These are phyloP conservation scores for Brasilioporus rufonigricans DNA, from an alignment of 768 basidiomycete genomes.

Conservation along the genomic window DNA sequence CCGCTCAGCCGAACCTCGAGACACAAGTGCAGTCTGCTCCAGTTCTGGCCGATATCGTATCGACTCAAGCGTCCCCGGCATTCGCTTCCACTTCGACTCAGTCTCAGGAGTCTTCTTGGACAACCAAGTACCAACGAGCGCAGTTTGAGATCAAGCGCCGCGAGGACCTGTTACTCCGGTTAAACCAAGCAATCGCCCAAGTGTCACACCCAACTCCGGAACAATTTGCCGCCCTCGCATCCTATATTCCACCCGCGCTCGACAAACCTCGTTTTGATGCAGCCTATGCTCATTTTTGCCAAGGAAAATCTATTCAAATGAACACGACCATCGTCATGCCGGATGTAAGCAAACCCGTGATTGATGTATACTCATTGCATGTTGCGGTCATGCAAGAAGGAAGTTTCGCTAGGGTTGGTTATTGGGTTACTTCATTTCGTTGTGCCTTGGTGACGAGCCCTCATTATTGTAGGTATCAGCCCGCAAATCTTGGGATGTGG, in stretches of 20 bases:
- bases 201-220: constrained; percentile 21
- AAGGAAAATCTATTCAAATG: constrained; percentile 23
- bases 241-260: constrained; percentile 29
- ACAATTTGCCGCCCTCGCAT: constrained; percentile 24
- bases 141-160: constrained; percentile 32
- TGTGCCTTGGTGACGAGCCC: not conserved
- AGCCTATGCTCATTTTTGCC: constrained; percentile 29
- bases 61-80: not conserved
- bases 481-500: constrained; percentile 28
- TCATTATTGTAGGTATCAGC: constrained; percentile 18
- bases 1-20: constrained; percentile 13
- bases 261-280: constrained; percentile 29
- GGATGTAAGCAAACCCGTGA: constrained; percentile 22
- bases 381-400: constrained; percentile 34
- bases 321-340: constrained; percentile 31
- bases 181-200: constrained; percentile 29
- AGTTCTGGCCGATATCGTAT: not conserved
- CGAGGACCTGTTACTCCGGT: constrained; percentile 25
- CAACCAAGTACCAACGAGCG: constrained; percentile 20
- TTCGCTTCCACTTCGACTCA: constrained; percentile 1
- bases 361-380: constrained; percentile 31
- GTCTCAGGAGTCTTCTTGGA: constrained; percentile 20
- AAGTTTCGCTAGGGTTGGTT: constrained; percentile 27
- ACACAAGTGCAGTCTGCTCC: constrained; percentile 1
- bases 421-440: not conserved